phyloP scores from a whole-genome alignment of 306 rosid genomes.

The Prunus kanzakura region DNA sequence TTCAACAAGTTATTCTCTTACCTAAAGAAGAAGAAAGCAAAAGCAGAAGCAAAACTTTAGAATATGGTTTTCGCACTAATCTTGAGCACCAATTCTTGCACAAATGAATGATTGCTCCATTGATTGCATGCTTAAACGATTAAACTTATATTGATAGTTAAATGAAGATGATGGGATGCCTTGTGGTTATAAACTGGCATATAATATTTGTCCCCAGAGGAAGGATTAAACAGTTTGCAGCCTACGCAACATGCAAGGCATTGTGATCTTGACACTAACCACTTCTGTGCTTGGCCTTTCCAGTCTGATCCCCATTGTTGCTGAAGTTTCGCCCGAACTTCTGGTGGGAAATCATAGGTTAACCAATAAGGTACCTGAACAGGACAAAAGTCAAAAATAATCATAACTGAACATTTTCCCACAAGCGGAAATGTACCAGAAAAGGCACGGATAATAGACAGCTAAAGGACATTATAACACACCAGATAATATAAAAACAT shows the following conservation, averaged over 20 bases:
- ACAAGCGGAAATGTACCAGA: not conserved
- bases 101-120: not conserved
- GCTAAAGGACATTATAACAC: not conserved
- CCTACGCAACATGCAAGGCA: not conserved
- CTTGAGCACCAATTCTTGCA: not conserved
- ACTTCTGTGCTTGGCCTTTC: conserved; percentile 96
- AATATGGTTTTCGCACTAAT: not conserved
- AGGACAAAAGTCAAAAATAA: conserved; percentile 6
- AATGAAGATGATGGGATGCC: not conserved
- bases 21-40: not conserved
- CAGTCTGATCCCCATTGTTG: conserved; percentile 80
- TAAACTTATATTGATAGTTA: not conserved
- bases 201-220: not conserved
- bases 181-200: conserved; percentile 2
- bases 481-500: not conserved
- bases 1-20: not conserved
- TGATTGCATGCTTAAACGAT: not conserved
- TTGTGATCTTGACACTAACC: conserved; percentile 42
- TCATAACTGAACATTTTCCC: not conserved
- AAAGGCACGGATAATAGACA: not conserved
- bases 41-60: not conserved
- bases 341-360: conserved; percentile 90
- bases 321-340: conserved; percentile 62
- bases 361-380: conserved; percentile 78
- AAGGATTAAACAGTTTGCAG: conserved; percentile 21